Conservation (phyloP, 495 filamentous ascomycete genomes). For the Neohortaea acidophila region DNA sequence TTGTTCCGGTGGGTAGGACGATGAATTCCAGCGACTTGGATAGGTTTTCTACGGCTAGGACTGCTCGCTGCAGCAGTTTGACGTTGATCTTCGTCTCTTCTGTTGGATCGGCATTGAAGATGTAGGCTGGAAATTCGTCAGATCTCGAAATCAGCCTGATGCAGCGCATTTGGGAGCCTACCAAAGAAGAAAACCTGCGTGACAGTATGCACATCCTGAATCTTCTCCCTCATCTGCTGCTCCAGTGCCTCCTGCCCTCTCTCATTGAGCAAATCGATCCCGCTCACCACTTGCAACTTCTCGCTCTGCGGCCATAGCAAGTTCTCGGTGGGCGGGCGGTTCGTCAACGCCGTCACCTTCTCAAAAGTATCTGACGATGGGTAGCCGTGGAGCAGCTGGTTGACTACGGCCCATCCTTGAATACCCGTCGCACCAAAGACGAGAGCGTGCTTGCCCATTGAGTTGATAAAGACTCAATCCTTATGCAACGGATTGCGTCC, state of each 20-base stretch:
- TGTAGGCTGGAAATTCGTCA: slow-evolving; percentile 16
- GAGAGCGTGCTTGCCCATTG: slow-evolving; percentile 21
- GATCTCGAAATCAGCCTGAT: neutral
- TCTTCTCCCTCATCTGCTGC: slow-evolving; percentile 26
- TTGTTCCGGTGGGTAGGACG: slow-evolving; percentile 27
- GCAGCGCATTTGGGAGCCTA: neutral
- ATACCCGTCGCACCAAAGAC: slow-evolving; percentile 29
- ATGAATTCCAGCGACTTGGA: slow-evolving; percentile 27
- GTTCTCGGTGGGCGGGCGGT: slow-evolving; percentile 29
- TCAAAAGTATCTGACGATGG: slow-evolving; percentile 28
- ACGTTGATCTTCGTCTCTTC: slow-evolving; percentile 26
- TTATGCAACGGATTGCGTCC: too few relatives aligned
- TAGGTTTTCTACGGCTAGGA: slow-evolving; percentile 31
- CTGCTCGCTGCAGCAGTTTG: slow-evolving; percentile 28
- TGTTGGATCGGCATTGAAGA: slow-evolving; percentile 19
- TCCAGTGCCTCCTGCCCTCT: slow-evolving; percentile 27
- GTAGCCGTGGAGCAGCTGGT: slow-evolving; percentile 30
- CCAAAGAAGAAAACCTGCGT: slow-evolving; percentile 33
- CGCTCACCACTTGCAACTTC: slow-evolving; percentile 30
- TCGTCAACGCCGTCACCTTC: slow-evolving; percentile 32
- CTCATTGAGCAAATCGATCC: slow-evolving; percentile 28
- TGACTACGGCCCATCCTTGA: slow-evolving; percentile 35
- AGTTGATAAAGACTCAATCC: neutral
- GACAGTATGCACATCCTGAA: slow-evolving; percentile 28
- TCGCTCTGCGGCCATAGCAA: slow-evolving; percentile 30